phyloP scores from a whole-genome alignment of 1,284 basidiomycete species.

The Fistulina hepatica region DNA sequence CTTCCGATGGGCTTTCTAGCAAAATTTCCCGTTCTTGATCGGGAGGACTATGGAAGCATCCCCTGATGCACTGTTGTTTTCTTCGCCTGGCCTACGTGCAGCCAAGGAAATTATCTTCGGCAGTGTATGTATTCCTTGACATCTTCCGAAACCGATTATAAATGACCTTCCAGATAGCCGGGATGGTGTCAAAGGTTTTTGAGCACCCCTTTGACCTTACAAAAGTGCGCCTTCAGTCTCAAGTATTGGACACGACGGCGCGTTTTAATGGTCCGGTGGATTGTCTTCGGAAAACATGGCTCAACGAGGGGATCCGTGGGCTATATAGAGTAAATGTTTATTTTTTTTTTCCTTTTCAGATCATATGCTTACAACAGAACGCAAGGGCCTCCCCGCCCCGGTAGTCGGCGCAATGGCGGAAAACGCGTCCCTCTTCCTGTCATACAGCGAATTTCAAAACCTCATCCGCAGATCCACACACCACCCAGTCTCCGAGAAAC shows the following conservation, averaged over 20 bases:
- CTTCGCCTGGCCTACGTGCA: no score
- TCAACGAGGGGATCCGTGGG: slow-evolving; percentile 66
- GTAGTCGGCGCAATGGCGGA: slow-evolving; percentile 86
- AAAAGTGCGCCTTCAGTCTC: slow-evolving; percentile 76
- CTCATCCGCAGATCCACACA: slow-evolving; percentile 37
- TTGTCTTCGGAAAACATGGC: slow-evolving; percentile 71
- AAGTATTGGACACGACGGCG: slow-evolving; percentile 62
- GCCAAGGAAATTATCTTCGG: slow-evolving; percentile 50
- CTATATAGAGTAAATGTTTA: slow-evolving; percentile 66
- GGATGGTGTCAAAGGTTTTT: slow-evolving; percentile 75
- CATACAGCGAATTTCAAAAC: slow-evolving; percentile 73
- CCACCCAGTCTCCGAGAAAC: slow-evolving; percentile 25
- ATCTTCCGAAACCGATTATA: background rate
- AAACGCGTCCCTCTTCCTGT: slow-evolving; percentile 79
- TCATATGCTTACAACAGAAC: slow-evolving; percentile 2
- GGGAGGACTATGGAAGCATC: no score
- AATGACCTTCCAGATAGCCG: slow-evolving; percentile 42
- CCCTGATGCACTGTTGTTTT: no score
- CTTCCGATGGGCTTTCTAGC: no score
- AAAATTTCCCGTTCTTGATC: no score
- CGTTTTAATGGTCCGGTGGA: slow-evolving; percentile 73
- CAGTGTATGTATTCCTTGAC: slow-evolving; percentile 30
- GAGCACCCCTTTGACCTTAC: slow-evolving; percentile 83
- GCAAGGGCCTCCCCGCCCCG: slow-evolving; percentile 78
- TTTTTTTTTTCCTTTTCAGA: slow-evolving; percentile 5